These are phyloP conservation scores for Didymella keratinophila DNA, from an alignment of 2,329 filamentous ascomycete species.

Conservation along the genomic window DNA sequence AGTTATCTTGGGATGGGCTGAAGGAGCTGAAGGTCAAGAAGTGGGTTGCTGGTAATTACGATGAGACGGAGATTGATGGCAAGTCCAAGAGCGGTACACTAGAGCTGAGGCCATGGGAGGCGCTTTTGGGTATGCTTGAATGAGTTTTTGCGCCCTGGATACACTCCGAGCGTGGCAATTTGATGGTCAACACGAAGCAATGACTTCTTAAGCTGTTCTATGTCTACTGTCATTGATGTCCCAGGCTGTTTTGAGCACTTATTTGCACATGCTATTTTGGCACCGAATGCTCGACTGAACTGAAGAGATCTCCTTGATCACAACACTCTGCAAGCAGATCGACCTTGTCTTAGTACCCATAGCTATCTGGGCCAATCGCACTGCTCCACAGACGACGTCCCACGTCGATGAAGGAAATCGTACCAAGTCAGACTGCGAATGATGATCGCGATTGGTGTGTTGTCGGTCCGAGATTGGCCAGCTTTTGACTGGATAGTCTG, in stretches of 20 bases:
- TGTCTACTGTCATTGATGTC: not conserved
- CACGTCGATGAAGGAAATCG: not conserved
- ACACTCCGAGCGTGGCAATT: too few relatives aligned
- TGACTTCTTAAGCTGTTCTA: not conserved
- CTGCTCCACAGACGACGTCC: not conserved
- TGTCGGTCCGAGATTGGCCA: not conserved
- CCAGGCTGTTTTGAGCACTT: not conserved
- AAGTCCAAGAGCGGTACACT: slow-evolving; percentile 31
- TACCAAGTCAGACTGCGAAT: too few relatives aligned
- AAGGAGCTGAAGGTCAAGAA: slow-evolving; percentile 37
- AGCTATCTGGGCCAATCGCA: not conserved
- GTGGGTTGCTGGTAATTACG: slow-evolving; percentile 51
- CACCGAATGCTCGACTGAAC: not conserved
- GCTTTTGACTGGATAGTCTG: not conserved
- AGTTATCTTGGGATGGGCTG: slow-evolving; percentile 41
- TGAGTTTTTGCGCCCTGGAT: not conserved
- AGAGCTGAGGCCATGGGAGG: slow-evolving; percentile 48
- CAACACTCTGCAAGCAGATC: not conserved
- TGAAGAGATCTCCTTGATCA: not conserved
- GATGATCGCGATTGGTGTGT: not conserved
- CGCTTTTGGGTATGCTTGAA: slow-evolving; percentile 38
- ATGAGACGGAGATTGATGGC: slow-evolving; percentile 34
- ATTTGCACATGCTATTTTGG: not conserved
- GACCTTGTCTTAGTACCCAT: not conserved
- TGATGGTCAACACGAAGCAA: not conserved